A percentile compares a stretch with the other conserved stretches of the same genome.
These are phyloP conservation scores for Crassisporium funariophilum DNA, from an alignment of 768 basidiomycete species.

Conservation along the genomic window DNA sequence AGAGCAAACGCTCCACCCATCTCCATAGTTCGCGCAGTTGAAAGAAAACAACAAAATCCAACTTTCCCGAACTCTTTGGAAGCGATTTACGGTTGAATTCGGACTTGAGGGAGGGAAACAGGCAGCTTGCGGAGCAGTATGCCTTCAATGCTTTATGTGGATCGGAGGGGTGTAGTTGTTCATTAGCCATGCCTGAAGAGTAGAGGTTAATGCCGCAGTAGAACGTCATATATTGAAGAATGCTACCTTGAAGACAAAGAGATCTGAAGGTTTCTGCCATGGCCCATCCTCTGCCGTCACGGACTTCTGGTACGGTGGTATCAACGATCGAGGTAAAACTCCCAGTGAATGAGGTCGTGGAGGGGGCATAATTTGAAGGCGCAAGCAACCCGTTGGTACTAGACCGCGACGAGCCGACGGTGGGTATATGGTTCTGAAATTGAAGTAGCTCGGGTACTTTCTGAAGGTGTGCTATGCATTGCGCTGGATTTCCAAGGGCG, in stretches of 20 bases:
- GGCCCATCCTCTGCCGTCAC: conserved; percentile 73
- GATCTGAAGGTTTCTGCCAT: conserved; percentile 75
- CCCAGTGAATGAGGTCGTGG: conserved; percentile 51
- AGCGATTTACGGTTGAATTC: conserved; percentile 41
- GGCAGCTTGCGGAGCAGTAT: conserved; percentile 57
- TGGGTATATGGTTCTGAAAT: conserved; percentile 54
- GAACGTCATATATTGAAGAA: not conserved
- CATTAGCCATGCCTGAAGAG: conserved; percentile 80
- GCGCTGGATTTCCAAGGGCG: conserved; percentile 65
- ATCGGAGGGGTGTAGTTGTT: conserved; percentile 54
- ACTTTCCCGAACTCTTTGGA: conserved; percentile 31
- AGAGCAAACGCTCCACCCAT: conserved; percentile 82
- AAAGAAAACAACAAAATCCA: conserved; percentile 58
- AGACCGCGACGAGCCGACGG: conserved; percentile 41
- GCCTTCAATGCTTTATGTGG: conserved; percentile 53
- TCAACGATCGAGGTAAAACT: conserved; percentile 48
- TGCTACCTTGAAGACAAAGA: conserved; percentile 72
- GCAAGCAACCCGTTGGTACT: conserved; percentile 25
- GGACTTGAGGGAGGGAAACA: conserved; percentile 50
- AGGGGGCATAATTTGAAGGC: conserved; percentile 35
- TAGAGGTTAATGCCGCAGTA: too few relatives aligned
- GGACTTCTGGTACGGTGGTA: conserved; percentile 52
- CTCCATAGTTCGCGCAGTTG: conserved; percentile 84
- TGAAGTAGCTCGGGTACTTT: conserved; percentile 58
- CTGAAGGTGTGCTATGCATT: conserved; percentile 61